Evolutionary conservation across 2,329 filamentous ascomycete genomes (phyloP), one percentile per base, ranked within the genome.

Genomic region (Neonectria coccinea): DNA sequence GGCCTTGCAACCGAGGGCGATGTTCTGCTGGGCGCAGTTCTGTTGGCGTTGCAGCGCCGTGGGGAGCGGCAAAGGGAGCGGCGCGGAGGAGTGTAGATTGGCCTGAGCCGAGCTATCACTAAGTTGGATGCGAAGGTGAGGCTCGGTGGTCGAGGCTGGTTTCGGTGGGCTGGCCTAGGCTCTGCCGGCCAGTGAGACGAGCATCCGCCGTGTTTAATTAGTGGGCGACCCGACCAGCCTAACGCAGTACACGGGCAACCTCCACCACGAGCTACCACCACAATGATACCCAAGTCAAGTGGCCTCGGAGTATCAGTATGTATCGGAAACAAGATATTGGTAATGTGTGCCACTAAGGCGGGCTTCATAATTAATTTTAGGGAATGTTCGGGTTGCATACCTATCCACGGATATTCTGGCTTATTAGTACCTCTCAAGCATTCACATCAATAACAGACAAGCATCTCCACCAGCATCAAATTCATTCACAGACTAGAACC

Each of bases 91-190:
- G 47, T 54, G 60, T 47, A 47, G 60, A 61, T 57, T 61, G 64
- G 50, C 51, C 48, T 63, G 45, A 42, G 58, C 52, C 47, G 45
- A 51, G 44, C 53, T 62, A 62, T 65, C 56, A 58, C 62, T 60
- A 66, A 64, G 64, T 55, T 56, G 50, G 61, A 66, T 64, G 64
- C 42, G 52, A 56, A 64, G 60, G 48, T 66, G 60, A 64, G 57
- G 64, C 64, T 64, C 56, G 55, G 53, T 65, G 58, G 58, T 53
- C n/a, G 62, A 44, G 58, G 58, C 31, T 62, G 41, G 47, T 42
- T 62, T 62, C 53, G 62, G 51, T 58, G 62, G 52, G 45, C 56
- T 62, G 53, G 55, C 58, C 22, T 60, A 36, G 52, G 62, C 29
- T 39, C 36, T 56, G 52, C 62, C 20, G n/a, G 57, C 57, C 56